Base-by-base conservation (phyloP, 2,329 filamentous ascomycete species). In the Arthrobotrys musiformis region DNA sequence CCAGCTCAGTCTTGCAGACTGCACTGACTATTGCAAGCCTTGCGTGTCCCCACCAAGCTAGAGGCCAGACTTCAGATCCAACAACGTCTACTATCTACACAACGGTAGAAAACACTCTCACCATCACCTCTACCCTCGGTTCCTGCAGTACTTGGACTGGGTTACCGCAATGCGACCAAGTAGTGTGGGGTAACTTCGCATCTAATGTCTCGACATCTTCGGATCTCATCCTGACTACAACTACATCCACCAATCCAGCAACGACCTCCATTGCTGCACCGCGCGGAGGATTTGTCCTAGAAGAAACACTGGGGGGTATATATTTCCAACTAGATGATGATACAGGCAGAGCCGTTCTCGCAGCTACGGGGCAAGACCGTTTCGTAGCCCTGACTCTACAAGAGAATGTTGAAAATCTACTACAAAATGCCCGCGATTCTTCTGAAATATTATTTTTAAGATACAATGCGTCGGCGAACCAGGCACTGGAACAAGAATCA, bases 111-210 rank as follows among this genome's bases (percentile, higher is more conserved):
- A 46, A 63, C 17, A 33, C 28, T 15, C n/a, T 17, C 3, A 63
- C 42, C 1, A 24, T 63, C 7, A 63, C 60, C 19, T 63, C 60
- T 13, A 33, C 22, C 26, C 30, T 46, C 28, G 13, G 8, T 11
- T 8, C 11, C 3, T 63, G 58, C 19, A n/a, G 13, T 26, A 44
- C 9, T 58, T 33, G 56, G 17, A 40, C 40, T 8, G 22, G 40
- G 22, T 17, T 63, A 37, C 60, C 60, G 4, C 37, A 35, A 50
- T 63, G 60, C n/a, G 24, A 63, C 42, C 40, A 63, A 46, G 15
- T 63, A 6, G 26, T 24, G 22, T 63, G 60, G 60, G 8, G 24
- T 11, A 19, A 15, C 9, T 2, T 35, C 1, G n/a, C 15, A 15
- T 35, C 60, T 19, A 63, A 35, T 35, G 15, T n/a, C 35, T 63